phyloP scores from a whole-genome alignment of 306 rosid species.

The Carpinus viminea region DNA sequence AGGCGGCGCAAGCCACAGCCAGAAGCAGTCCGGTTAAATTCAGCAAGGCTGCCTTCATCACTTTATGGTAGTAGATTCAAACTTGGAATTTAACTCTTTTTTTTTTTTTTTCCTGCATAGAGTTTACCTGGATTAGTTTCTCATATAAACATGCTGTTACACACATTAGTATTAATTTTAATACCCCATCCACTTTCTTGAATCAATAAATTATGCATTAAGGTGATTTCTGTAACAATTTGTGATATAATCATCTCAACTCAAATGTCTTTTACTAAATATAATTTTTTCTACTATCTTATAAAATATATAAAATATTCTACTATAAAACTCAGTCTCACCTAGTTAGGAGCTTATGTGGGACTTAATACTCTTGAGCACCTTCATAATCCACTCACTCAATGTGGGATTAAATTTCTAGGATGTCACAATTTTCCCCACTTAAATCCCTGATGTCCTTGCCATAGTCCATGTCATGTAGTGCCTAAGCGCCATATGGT shows the following conservation, averaged over 20 bases:
- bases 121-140: not conserved
- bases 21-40: constrained; percentile 48
- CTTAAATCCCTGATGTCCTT: no score
- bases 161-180: not conserved
- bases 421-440: no score
- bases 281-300: not conserved
- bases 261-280: not conserved
- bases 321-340: no score
- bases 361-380: no score
- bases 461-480: no score
- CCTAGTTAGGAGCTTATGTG: no score
- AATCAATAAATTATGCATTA: no score
- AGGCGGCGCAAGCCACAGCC: constrained; percentile 93
- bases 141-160: not conserved
- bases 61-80: constrained; percentile 45
- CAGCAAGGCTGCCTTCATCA: constrained; percentile 56
- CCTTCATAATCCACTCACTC: no score
- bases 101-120: not conserved
- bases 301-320: no score
- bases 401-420: no score
- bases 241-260: not conserved
- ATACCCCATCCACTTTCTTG: not conserved
- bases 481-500: no score
- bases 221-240: not conserved
- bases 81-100: not conserved